Evolutionary conservation across 1,139 yeast genomes (phyloP).

Genomic region (Candida albicans): DNA sequence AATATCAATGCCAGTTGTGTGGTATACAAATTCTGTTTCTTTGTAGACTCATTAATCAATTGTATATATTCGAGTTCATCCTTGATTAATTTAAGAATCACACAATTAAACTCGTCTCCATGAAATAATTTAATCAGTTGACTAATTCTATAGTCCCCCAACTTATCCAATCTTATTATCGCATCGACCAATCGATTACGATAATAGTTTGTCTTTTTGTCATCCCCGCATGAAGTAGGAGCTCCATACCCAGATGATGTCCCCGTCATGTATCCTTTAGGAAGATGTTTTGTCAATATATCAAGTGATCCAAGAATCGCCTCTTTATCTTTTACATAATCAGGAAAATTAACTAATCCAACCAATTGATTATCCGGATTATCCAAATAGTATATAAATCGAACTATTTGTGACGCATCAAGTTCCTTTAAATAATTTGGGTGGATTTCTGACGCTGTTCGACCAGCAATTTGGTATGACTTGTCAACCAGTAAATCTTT

Average conservation of each 20-base stretch:
- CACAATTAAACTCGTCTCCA: constrained; percentile 31
- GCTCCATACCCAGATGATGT: constrained; percentile 28
- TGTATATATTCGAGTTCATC: constrained; percentile 29
- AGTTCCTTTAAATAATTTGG: constrained; percentile 29
- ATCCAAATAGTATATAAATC: constrained; percentile 35
- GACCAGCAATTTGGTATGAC: constrained; percentile 24
- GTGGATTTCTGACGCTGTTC: neutral
- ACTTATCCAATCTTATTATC: constrained; percentile 24
- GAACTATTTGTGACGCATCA: constrained; percentile 34
- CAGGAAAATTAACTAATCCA: constrained; percentile 35
- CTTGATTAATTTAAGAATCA: constrained; percentile 30
- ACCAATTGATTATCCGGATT: constrained; percentile 34
- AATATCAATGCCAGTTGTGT: constrained; percentile 40
- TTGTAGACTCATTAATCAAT: constrained; percentile 26
- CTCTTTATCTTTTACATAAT: constrained; percentile 19
- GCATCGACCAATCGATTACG: constrained; percentile 37
- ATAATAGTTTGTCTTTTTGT: constrained; percentile 30
- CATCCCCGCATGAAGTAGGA: constrained; percentile 32
- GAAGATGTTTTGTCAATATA: constrained; percentile 25
- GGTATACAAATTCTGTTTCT: constrained; percentile 19
- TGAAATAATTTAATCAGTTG: constrained; percentile 23
- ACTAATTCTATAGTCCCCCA: constrained; percentile 16
- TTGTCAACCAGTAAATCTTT: constrained; percentile 25
- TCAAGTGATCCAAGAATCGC: constrained; percentile 19
- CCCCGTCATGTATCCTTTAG: constrained; percentile 32